Evolutionary conservation across 1,139 yeast genomes (phyloP), one percentile per base, ranked within the genome.

Genomic region (Blastobotrys serpentis): DNA sequence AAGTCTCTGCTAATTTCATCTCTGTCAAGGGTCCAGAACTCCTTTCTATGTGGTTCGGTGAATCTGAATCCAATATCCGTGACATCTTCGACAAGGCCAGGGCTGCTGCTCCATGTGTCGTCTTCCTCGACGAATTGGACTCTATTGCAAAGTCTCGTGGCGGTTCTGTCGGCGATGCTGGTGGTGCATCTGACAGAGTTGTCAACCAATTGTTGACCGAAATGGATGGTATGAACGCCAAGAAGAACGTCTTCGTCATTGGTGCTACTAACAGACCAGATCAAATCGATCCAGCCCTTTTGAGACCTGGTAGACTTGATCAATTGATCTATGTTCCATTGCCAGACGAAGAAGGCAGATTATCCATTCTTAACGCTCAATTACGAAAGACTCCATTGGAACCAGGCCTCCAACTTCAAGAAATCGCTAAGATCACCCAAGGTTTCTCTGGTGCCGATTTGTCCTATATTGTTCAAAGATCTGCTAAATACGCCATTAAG

Each of bases 181-280:
- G 98, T 64, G 98, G 98, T 57, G 98, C 98, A 13, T 83, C 95
- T 42, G 98, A 92, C 73, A 84, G 98, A 72, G 98, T 92, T 57
- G 98, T 94, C 52, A 92, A 92, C 74, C 98, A 92, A 75, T 81
- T 92, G 66, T 81, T 92, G 69, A 94, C 98, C 8, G 98, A 92
- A 75, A 92, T 92, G 98, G 98, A 92, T 71, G 99, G 99, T 80
- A 90, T 94, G 98, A 92, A 92, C 67, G 96, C 97, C 59, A 92
- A 92, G 77, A 92, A 94, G 82, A 92, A 92, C 65, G 98, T 92
- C 42, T 92, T 94, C 65, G 97, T 92, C 50, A 88, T 92, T 73
- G 99, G 98, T 72, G 99, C 99, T 43, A 92, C 99, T 52, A 92
- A 92, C 73, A 84, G 98, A 77, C 98, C 98, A 38, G 97, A 90